Conservation (phyloP, 2,329 filamentous ascomycete species). For the Onygenales sp. region DNA sequence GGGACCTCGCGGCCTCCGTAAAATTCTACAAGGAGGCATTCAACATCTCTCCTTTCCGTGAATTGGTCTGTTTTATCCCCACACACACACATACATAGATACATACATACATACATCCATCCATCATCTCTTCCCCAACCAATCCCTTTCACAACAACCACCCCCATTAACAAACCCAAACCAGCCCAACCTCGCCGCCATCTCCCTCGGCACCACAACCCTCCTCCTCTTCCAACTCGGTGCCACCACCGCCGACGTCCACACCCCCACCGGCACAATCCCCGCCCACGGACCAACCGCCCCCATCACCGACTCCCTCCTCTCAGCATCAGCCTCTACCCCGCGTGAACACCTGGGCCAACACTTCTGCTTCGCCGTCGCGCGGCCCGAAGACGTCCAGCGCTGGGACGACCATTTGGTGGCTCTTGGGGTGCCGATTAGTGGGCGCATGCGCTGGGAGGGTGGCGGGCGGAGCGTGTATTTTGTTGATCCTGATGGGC, state of each 20-base stretch:
- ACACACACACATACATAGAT: background rate
- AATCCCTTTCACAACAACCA: too few relatives aligned
- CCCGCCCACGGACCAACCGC: constrained; percentile 8
- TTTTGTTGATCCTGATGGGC: constrained; percentile 22
- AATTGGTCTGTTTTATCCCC: constrained; percentile 5
- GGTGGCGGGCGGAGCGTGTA: constrained; percentile 21
- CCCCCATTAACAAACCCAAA: constrained; percentile 1
- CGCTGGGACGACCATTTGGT: constrained; percentile 18
- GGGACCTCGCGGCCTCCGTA: constrained; percentile 13
- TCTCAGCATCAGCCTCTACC: background rate
- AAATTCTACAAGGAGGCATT: constrained; percentile 19
- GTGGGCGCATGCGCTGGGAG: constrained; percentile 18
- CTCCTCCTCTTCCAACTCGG: constrained; percentile 16
- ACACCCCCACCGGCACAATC: constrained; percentile 6
- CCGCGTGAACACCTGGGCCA: constrained; percentile 11
- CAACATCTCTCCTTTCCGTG: constrained; percentile 13
- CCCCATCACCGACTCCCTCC: background rate
- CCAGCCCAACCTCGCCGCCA: constrained; percentile 17
- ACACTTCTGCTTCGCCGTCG: constrained; percentile 21
- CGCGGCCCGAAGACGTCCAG: constrained; percentile 14
- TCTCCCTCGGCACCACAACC: constrained; percentile 21
- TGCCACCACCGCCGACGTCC: constrained; percentile 5
- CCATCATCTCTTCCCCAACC: background rate
- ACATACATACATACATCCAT: background rate
- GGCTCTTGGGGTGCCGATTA: constrained; percentile 15